These are phyloP conservation scores for Fusarium virguliforme DNA, from an alignment of 2,329 filamentous ascomycete genomes.

Conservation along the genomic window DNA sequence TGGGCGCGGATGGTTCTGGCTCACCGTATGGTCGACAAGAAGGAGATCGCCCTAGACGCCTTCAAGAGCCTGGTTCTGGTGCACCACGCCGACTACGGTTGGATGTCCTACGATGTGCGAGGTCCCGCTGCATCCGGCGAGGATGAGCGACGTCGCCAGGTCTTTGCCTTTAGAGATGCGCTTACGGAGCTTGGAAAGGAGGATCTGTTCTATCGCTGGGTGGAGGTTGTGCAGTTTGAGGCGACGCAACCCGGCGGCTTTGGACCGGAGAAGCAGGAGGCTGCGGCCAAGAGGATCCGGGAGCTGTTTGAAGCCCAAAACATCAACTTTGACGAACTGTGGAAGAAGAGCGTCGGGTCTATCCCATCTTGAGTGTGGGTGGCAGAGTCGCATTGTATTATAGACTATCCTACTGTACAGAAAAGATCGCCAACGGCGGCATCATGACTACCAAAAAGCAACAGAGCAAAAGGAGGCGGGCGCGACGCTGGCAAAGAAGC, in stretches of 20 bases:
- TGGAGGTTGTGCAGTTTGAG: constrained; percentile 93
- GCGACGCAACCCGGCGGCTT: constrained; percentile 85
- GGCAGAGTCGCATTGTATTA: background rate
- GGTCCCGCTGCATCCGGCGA: constrained; percentile 68
- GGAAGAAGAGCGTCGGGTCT: constrained; percentile 69
- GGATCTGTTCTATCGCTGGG: constrained; percentile 91
- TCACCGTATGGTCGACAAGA: constrained; percentile 77
- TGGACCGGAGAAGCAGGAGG: constrained; percentile 79
- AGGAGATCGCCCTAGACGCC: constrained; percentile 73
- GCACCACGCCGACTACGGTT: constrained; percentile 77
- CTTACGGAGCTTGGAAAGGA: constrained; percentile 86
- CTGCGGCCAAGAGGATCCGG: constrained; percentile 81
- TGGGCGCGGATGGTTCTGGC: constrained; percentile 86
- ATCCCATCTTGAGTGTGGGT: constrained; percentile 1
- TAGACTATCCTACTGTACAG: constrained; percentile 5
- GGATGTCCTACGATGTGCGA: constrained; percentile 74
- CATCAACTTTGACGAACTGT: constrained; percentile 87
- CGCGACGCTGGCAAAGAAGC: background rate
- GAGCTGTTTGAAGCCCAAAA: constrained; percentile 81
- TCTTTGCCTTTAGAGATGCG: constrained; percentile 85
- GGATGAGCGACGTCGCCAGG: constrained; percentile 78
- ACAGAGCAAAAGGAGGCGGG: background rate
- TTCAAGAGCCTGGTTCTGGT: constrained; percentile 82
- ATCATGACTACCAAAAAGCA: background rate
- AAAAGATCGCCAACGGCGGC: background rate